These are phyloP conservation scores for Teunomyces panamensis DNA, from an alignment of 805 yeast genomes.

Conservation along the genomic window DNA sequence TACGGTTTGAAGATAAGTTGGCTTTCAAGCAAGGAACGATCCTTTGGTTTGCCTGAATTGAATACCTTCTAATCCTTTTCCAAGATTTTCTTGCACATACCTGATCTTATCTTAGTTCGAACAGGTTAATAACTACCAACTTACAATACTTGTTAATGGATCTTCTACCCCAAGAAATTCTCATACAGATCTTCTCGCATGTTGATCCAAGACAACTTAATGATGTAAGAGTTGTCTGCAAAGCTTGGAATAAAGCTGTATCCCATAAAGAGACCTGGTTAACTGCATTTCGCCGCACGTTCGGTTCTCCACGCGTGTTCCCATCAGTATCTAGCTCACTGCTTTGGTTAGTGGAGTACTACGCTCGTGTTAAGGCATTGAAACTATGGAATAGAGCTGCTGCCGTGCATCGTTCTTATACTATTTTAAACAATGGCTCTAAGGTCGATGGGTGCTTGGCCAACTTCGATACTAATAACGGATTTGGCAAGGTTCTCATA, in stretches of 20 bases:
- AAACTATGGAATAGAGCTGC: constrained; percentile 41
- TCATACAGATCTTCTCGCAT: constrained; percentile 43
- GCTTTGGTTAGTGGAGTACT: constrained; percentile 49
- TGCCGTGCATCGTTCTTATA: constrained; percentile 24
- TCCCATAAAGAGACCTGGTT: constrained; percentile 49
- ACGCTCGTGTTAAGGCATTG: constrained; percentile 31
- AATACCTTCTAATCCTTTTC: background rate
- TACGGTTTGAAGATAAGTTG: background rate
- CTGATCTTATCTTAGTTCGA: background rate
- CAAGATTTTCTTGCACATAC: background rate
- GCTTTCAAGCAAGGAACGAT: background rate
- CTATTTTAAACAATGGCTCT: constrained; percentile 27
- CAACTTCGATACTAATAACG: constrained; percentile 22
- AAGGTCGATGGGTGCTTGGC: constrained; percentile 18
- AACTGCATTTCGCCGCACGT: constrained; percentile 39
- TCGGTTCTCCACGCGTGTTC: constrained; percentile 35
- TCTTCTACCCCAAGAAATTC: constrained; percentile 47
- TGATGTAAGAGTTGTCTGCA: constrained; percentile 44
- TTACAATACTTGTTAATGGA: constrained; percentile 8
- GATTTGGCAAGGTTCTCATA: constrained; percentile 24
- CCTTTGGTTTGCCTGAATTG: background rate
- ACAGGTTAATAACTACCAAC: background rate
- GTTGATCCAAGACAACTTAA: constrained; percentile 46
- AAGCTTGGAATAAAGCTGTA: constrained; percentile 44
- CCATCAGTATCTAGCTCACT: constrained; percentile 43